Percentiles rank a stretch among this genome's conserved stretches.
Evolutionary conservation across 1,284 basidiomycete species (phyloP).

Genomic region (Heterobasidion irregulare): DNA sequence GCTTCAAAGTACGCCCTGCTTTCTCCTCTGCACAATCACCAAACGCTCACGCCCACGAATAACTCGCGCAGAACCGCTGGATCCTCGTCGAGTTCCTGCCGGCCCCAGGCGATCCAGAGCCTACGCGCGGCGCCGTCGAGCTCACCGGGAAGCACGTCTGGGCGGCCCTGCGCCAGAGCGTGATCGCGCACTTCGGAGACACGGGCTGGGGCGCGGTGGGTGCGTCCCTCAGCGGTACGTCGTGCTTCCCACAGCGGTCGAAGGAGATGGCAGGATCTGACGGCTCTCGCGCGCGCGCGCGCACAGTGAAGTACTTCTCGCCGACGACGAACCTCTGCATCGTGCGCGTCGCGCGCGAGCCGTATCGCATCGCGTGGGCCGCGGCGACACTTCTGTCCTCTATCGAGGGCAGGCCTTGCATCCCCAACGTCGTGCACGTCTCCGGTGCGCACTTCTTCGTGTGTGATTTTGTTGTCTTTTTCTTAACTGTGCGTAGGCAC

Average conservation of each 20-base stretch:
- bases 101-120: too few relatives aligned
- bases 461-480: neutral
- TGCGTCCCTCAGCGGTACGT: conserved; percentile 53
- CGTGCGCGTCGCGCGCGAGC: conserved; percentile 69
- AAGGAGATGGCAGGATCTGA: neutral
- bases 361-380: conserved; percentile 67
- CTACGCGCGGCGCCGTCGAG: neutral
- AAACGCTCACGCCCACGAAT: neutral
- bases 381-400: conserved; percentile 54
- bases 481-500: conserved; percentile 43
- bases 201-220: conserved; percentile 73
- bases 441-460: conserved; percentile 40
- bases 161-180: conserved; percentile 57
- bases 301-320: conserved; percentile 74
- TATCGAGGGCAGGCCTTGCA: conserved; percentile 46
- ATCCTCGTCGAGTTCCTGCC: neutral
- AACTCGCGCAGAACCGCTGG: neutral
- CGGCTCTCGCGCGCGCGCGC: too few relatives aligned
- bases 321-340: conserved; percentile 72
- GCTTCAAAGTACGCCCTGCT: neutral
- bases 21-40: neutral
- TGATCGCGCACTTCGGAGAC: conserved; percentile 71
- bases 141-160: conserved; percentile 57
- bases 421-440: conserved; percentile 67
- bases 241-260: neutral